A percentile compares a stretch with the other conserved stretches of the same genome.
phyloP scores from a whole-genome alignment of 345 rosid genomes.

The Raphanus raphanistrum region DNA sequence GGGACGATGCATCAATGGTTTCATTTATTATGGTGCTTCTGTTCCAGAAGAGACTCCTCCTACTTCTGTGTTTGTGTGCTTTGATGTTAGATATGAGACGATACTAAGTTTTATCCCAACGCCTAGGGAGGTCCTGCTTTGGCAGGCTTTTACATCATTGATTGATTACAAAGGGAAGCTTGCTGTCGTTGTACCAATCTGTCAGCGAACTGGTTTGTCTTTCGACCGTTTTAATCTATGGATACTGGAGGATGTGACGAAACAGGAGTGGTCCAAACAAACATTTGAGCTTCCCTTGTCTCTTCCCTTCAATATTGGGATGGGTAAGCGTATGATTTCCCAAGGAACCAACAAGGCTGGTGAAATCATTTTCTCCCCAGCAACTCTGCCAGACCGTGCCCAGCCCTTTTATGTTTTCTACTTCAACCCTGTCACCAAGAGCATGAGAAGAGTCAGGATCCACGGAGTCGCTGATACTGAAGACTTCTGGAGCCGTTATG shows the following conservation, averaged over 20 bases:
- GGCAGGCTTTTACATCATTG: background rate
- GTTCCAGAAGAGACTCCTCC: background rate
- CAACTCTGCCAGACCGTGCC: background rate
- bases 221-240: background rate
- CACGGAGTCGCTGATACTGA: background rate
- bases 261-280: background rate
- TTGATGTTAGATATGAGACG: background rate
- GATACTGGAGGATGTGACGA: background rate
- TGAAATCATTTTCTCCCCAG: background rate
- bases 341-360: background rate
- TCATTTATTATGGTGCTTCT: background rate
- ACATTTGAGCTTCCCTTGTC: background rate
- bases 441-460: background rate
- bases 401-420: background rate
- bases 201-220: background rate
- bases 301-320: background rate
- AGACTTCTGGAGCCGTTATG: too few species aligned
- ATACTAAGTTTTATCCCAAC: background rate
- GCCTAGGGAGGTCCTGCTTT: background rate
- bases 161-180: background rate
- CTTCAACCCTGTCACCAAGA: background rate
- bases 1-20: background rate
- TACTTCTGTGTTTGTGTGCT: background rate
- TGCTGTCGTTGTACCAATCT: background rate
- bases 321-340: background rate